phyloP scores from a whole-genome alignment of 2,329 filamentous ascomycete genomes.

The Alternaria atra region DNA sequence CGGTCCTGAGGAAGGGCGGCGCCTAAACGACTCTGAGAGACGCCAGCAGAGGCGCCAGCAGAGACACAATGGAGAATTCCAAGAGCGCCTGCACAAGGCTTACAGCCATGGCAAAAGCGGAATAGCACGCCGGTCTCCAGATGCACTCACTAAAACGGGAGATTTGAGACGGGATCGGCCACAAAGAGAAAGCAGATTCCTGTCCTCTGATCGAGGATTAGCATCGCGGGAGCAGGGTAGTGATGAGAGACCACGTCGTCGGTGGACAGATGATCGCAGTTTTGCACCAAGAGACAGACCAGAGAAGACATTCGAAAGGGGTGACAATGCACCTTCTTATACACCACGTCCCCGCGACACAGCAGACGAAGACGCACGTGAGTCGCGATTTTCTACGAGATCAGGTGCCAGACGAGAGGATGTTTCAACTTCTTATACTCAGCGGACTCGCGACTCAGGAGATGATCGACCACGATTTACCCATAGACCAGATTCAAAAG shows the following conservation, averaged over 20 bases:
- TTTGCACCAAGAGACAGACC: background rate
- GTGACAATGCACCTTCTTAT: background rate
- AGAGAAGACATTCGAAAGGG: background rate
- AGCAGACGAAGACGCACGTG: background rate
- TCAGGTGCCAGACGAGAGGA: background rate
- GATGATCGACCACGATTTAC: conserved; percentile 5
- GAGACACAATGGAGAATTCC: background rate
- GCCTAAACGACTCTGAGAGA: too few relatives aligned
- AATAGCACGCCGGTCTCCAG: background rate
- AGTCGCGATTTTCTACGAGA: background rate
- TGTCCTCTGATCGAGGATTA: background rate
- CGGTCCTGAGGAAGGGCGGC: too few relatives aligned
- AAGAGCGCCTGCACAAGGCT: background rate
- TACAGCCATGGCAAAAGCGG: background rate
- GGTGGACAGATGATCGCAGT: background rate
- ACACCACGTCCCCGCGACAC: background rate
- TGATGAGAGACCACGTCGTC: background rate
- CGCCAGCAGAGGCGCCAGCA: too few relatives aligned
- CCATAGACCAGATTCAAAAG: conserved; percentile 13
- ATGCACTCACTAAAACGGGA: background rate
- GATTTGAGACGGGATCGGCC: background rate
- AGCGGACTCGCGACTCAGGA: background rate
- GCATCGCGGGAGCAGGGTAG: background rate
- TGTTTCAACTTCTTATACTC: background rate
- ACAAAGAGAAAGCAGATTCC: background rate